A percentile compares a stretch with the other conserved stretches of the same genome.
These are phyloP conservation scores for Trichoderma sp. DNA, from an alignment of 2,329 filamentous ascomycete genomes.

Conservation along the genomic window DNA sequence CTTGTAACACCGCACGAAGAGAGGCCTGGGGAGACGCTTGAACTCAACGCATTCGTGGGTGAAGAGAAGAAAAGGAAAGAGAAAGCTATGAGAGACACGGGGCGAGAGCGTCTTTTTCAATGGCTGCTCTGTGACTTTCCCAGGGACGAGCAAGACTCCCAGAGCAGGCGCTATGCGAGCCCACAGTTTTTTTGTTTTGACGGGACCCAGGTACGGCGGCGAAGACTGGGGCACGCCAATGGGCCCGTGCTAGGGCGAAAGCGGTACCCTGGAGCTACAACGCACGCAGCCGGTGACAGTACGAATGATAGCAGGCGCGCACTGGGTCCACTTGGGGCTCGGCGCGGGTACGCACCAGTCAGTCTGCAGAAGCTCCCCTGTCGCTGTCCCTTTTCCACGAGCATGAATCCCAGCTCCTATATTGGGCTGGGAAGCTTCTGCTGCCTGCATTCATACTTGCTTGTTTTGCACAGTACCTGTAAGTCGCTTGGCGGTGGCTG, in stretches of 20 bases:
- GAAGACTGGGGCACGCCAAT: slow-evolving; percentile 27
- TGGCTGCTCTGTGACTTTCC: slow-evolving; percentile 33
- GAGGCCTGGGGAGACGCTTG: slow-evolving; percentile 40
- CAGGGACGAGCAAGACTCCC: slow-evolving; percentile 30
- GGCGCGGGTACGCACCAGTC: slow-evolving; percentile 22
- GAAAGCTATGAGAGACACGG: slow-evolving; percentile 31
- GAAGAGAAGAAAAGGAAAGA: slow-evolving; percentile 45
- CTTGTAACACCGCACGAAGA: slow-evolving; percentile 52
- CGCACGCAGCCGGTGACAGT: slow-evolving; percentile 23
- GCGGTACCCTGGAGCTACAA: slow-evolving; percentile 27
- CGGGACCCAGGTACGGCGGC: slow-evolving; percentile 26
- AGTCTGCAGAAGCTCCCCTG: background rate
- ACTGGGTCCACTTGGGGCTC: slow-evolving; percentile 19
- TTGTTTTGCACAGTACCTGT: background rate
- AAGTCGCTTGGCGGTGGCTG: background rate
- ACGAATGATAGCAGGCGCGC: slow-evolving; percentile 22
- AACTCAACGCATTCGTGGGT: slow-evolving; percentile 56
- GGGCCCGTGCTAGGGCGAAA: slow-evolving; percentile 28
- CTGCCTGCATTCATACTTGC: background rate
- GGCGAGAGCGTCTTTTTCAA: slow-evolving; percentile 49
- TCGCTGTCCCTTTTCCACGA: background rate
- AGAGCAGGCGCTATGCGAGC: slow-evolving; percentile 25
- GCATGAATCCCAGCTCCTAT: background rate
- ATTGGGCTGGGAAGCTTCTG: background rate
- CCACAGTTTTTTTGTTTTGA: slow-evolving; percentile 10